Conservation (phyloP, 495 filamentous ascomycete genomes). For the Penicillium alfredii region DNA sequence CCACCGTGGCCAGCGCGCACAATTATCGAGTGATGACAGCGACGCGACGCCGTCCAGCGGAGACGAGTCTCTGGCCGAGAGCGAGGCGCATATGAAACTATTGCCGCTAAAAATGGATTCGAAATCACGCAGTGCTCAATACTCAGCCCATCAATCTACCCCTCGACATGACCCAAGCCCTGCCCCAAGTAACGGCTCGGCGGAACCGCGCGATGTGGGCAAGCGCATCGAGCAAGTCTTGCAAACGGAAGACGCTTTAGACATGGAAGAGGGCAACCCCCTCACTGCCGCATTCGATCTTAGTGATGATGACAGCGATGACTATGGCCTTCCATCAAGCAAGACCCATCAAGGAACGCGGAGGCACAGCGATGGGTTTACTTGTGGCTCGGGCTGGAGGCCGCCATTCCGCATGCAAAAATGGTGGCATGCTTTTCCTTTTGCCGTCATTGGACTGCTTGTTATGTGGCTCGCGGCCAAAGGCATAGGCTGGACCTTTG, state of each 20-base stretch:
- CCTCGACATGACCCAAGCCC: not conserved
- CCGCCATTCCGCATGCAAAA: conserved; percentile 7
- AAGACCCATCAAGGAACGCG: conserved; percentile 4
- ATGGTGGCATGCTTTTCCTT: conserved; percentile 17
- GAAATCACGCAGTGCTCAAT: not conserved
- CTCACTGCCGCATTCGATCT: conserved; percentile 4
- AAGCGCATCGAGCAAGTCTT: conserved; percentile 18
- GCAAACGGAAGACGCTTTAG: conserved; percentile 8
- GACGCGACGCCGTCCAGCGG: conserved; percentile 9
- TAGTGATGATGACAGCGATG: conserved; percentile 19
- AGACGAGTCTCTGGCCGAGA: conserved; percentile 11
- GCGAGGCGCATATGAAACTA: conserved; percentile 16
- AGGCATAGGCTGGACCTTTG: conserved; percentile 9
- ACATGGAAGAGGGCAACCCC: conserved; percentile 18
- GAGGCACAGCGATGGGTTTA: not conserved
- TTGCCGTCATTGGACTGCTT: conserved; percentile 10
- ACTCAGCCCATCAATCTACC: no score
- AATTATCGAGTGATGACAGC: conserved; percentile 1
- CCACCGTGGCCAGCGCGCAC: no score
- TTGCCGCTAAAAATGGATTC: conserved; percentile 11
- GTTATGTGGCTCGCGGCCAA: conserved; percentile 17
- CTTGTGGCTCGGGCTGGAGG: conserved; percentile 3
- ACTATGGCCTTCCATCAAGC: conserved; percentile 16
- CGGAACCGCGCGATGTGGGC: conserved; percentile 14
- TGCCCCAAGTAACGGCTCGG: no score